Conservation (phyloP, 495 filamentous ascomycete species). For the Penicillium pulvis region DNA sequence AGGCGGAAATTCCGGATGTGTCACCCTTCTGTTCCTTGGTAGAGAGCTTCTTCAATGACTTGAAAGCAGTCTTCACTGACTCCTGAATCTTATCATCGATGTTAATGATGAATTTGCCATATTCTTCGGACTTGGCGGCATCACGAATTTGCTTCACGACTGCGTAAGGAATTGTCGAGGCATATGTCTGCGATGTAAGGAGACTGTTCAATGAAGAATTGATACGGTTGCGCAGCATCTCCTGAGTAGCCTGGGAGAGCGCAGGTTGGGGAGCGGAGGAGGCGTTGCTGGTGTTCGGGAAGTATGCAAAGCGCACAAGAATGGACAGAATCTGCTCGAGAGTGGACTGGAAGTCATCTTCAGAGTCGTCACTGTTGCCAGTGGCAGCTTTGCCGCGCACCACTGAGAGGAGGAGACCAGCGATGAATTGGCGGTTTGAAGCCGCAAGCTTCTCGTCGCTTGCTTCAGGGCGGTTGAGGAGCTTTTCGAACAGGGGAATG, state of each 20-base stretch:
- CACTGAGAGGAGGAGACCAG: constrained; percentile 49
- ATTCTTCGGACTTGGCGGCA: constrained; percentile 41
- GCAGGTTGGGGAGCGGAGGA: constrained; percentile 39
- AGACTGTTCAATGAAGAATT: constrained; percentile 69
- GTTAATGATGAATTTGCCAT: constrained; percentile 54
- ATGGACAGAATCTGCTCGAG: constrained; percentile 45
- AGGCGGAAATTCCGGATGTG: constrained; percentile 52
- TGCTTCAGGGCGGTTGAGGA: constrained; percentile 42
- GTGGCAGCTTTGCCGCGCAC: constrained; percentile 45
- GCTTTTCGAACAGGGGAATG: constrained; percentile 41
- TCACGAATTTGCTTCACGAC: constrained; percentile 56
- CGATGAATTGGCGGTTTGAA: constrained; percentile 48
- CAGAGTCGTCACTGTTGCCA: constrained; percentile 32
- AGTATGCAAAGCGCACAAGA: constrained; percentile 49
- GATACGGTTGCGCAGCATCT: constrained; percentile 68
- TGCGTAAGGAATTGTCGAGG: constrained; percentile 47
- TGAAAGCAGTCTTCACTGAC: constrained; percentile 62
- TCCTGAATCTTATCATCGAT: constrained; percentile 63
- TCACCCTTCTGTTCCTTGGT: constrained; percentile 54
- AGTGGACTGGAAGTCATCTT: constrained; percentile 33
- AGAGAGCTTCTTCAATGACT: constrained; percentile 68
- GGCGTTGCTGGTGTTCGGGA: constrained; percentile 29
- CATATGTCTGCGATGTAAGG: constrained; percentile 61
- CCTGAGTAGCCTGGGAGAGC: constrained; percentile 62
- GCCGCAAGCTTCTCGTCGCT: constrained; percentile 48